These are phyloP conservation scores for Cordia subcordata DNA, from an alignment of 257 asterid species.

Conservation along the genomic window DNA sequence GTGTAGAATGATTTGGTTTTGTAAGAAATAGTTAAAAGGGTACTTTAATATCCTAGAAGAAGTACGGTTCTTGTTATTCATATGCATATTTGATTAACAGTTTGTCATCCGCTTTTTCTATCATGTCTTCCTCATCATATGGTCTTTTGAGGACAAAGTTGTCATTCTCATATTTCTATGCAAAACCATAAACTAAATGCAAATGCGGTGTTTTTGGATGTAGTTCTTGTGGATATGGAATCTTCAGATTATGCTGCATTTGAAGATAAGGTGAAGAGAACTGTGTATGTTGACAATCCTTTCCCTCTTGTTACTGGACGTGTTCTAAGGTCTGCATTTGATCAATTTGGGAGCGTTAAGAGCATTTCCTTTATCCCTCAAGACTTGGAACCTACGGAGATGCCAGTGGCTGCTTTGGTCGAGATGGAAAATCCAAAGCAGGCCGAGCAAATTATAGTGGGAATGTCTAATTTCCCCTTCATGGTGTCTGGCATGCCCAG, in stretches of 20 bases:
- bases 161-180: too few species aligned
- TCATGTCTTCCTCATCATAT: too few species aligned
- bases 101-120: too few species aligned
- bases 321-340: constrained; percentile 56
- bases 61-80: too few species aligned
- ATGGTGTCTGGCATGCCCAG: constrained; percentile 92
- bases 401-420: constrained; percentile 59
- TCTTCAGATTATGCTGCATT: constrained; percentile 47
- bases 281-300: constrained; percentile 56
- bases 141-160: too few species aligned
- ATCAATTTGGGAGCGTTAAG: constrained; percentile 66
- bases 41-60: too few species aligned
- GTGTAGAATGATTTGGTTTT: too few species aligned
- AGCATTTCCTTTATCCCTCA: constrained; percentile 53
- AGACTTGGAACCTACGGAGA: constrained; percentile 35
- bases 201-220: too few species aligned
- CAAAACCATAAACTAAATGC: too few species aligned
- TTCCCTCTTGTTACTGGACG: constrained; percentile 54
- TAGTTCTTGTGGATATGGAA: too few species aligned
- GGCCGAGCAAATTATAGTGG: constrained; percentile 36
- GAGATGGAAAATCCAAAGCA: constrained; percentile 61
- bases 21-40: too few species aligned
- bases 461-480: constrained; percentile 38
- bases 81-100: too few species aligned
- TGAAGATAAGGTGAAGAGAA: constrained; percentile 55